Conservation (phyloP, 2,329 filamentous ascomycete genomes). For the Davidsoniella eucalypti region DNA sequence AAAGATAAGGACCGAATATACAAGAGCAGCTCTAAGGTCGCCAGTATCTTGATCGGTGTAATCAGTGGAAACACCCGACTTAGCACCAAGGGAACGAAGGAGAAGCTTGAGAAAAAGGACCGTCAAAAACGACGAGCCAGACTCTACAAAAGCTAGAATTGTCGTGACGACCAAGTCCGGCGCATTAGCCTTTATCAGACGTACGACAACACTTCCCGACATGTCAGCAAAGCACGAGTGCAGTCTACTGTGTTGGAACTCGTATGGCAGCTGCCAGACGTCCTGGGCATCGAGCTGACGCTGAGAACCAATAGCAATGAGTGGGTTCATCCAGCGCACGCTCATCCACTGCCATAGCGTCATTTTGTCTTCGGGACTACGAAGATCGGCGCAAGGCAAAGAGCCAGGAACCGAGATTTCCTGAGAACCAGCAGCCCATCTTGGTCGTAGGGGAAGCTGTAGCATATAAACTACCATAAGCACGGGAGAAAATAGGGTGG, state of each 20-base stretch:
- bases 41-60: background rate
- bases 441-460: conserved; percentile 54
- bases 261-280: conserved; percentile 63
- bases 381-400: conserved; percentile 26
- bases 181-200: conserved; percentile 60
- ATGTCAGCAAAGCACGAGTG: conserved; percentile 61
- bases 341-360: conserved; percentile 72
- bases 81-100: conserved; percentile 22
- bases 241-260: conserved; percentile 65
- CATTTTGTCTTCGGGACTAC: conserved; percentile 62
- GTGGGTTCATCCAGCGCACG: conserved; percentile 64
- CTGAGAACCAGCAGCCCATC: conserved; percentile 25
- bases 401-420: no score
- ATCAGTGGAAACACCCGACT: background rate
- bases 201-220: conserved; percentile 51
- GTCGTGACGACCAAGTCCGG: conserved; percentile 59
- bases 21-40: conserved; percentile 8
- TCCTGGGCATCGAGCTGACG: conserved; percentile 60
- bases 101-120: conserved; percentile 60
- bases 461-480: conserved; percentile 37
- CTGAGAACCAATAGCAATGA: conserved; percentile 48
- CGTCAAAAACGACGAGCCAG: conserved; percentile 35
- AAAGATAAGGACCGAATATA: conserved; percentile 48
- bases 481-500: conserved; percentile 26
- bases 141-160: conserved; percentile 45